A percentile compares a stretch with the other conserved stretches of the same genome.
phyloP scores from a whole-genome alignment of 2,329 filamentous ascomycete species.

The Camptophora hylomeconis region DNA sequence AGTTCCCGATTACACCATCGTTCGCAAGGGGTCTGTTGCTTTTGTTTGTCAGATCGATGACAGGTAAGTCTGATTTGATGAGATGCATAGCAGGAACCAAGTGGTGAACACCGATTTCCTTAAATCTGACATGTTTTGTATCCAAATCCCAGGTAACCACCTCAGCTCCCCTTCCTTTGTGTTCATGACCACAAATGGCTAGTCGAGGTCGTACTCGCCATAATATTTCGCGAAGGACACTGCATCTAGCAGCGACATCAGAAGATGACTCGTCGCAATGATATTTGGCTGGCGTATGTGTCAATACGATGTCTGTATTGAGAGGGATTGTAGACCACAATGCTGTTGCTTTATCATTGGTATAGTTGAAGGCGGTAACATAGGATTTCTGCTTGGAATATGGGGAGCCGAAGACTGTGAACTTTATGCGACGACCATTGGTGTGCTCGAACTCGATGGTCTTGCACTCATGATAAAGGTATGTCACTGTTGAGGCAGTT shows the following conservation, averaged over 20 bases:
- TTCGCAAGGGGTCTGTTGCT: too few species aligned
- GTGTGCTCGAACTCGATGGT: constrained; percentile 31
- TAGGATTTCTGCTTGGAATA: constrained; percentile 33
- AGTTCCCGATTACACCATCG: too few species aligned
- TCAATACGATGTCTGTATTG: constrained; percentile 41
- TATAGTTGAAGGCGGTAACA: constrained; percentile 48
- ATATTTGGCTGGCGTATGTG: constrained; percentile 41
- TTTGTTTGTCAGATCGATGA: too few species aligned
- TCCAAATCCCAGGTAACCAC: constrained; percentile 34
- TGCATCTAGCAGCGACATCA: constrained; percentile 33
- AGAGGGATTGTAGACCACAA: constrained; percentile 39
- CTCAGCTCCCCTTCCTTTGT: constrained; percentile 42
- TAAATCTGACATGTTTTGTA: constrained; percentile 16
- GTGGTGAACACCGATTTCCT: constrained; percentile 21
- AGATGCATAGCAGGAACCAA: too few species aligned
- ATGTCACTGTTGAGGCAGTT: too few species aligned
- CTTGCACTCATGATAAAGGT: constrained; percentile 37
- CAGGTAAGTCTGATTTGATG: too few species aligned
- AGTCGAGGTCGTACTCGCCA: constrained; percentile 36
- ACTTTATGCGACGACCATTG: constrained; percentile 33
- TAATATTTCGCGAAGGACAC: constrained; percentile 31
- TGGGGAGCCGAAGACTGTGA: constrained; percentile 48
- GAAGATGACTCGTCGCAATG: constrained; percentile 31
- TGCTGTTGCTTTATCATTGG: constrained; percentile 24
- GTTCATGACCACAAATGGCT: constrained; percentile 46